These are phyloP conservation scores for Lavandula angustifolia DNA, from an alignment of 257 asterid species.

Conservation along the genomic window DNA sequence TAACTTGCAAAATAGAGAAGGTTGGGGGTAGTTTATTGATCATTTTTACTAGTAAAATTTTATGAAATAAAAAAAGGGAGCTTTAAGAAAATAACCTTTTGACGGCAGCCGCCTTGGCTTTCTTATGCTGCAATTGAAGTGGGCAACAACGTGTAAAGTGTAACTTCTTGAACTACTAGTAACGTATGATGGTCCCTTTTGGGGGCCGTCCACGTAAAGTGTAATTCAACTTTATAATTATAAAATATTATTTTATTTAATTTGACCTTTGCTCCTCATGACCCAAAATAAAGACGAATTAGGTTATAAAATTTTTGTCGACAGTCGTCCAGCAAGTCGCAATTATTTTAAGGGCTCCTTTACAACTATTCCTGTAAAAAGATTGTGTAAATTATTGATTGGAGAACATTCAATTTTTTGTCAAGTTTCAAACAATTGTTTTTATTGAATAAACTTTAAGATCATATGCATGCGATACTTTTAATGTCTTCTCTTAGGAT, in stretches of 20 bases:
- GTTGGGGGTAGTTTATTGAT: too few species aligned
- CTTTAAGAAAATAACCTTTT: not conserved
- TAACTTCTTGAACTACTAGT: not conserved
- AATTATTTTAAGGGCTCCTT: constrained; percentile 16
- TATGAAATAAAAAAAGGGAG: too few species aligned
- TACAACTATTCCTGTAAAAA: constrained; percentile 24
- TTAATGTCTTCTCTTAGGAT: not conserved
- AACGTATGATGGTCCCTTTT: constrained; percentile 39
- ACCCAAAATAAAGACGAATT: constrained; percentile 9
- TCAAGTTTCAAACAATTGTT: not conserved
- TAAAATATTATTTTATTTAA: not conserved
- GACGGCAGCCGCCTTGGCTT: constrained; percentile 32
- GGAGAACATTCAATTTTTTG: not conserved
- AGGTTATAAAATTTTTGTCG: constrained; percentile 8
- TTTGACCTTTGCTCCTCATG: not conserved
- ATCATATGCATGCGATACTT: not conserved
- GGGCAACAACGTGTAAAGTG: constrained; percentile 40
- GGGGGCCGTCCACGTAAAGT: constrained; percentile 40
- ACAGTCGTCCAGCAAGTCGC: constrained; percentile 35
- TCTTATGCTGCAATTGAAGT: constrained; percentile 23
- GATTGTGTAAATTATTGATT: constrained; percentile 18
- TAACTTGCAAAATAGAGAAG: too few species aligned
- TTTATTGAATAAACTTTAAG: not conserved
- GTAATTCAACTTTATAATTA: constrained; percentile 12
- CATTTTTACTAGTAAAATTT: too few species aligned